Percentiles rank a stretch among this genome's conserved stretches.
These are phyloP conservation scores for Hyphopichia wangnamkhiaoensis DNA, from an alignment of 1,139 yeast species.

Conservation along the genomic window DNA sequence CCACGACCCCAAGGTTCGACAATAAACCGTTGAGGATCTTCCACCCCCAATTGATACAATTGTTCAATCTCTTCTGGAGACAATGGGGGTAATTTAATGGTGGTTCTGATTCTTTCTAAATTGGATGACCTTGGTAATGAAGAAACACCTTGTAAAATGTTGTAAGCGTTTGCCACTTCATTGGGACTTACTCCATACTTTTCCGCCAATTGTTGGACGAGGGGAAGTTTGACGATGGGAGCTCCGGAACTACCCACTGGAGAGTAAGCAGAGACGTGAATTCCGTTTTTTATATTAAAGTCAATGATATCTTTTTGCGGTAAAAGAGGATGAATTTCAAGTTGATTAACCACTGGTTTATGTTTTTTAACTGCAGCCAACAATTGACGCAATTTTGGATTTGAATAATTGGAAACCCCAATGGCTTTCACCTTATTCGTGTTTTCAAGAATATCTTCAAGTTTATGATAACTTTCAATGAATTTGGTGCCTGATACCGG, in stretches of 20 bases:
- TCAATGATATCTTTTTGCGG: slow-evolving; percentile 37
- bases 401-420: slow-evolving; percentile 36
- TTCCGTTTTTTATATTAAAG: slow-evolving; percentile 23
- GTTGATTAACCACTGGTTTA: slow-evolving; percentile 37
- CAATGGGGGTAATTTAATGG: slow-evolving; percentile 37
- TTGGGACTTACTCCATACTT: slow-evolving; percentile 33
- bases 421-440: slow-evolving; percentile 31
- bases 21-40: slow-evolving; percentile 40
- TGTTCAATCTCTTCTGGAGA: slow-evolving; percentile 42
- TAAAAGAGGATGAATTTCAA: slow-evolving; percentile 40
- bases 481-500: slow-evolving; percentile 39
- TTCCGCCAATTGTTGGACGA: slow-evolving; percentile 29
- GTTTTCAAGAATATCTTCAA: slow-evolving; percentile 42
- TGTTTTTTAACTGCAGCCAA: slow-evolving; percentile 26
- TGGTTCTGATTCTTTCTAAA: slow-evolving; percentile 35
- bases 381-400: slow-evolving; percentile 25
- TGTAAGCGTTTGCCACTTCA: slow-evolving; percentile 40
- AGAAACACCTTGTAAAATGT: slow-evolving; percentile 34
- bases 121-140: slow-evolving; percentile 40
- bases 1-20: slow-evolving; percentile 40
- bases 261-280: slow-evolving; percentile 32
- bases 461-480: slow-evolving; percentile 47
- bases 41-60: slow-evolving; percentile 45
- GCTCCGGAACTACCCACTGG: slow-evolving; percentile 43
- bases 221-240: slow-evolving; percentile 34